These are phyloP conservation scores for Euphrasia confusa DNA, from an alignment of 257 asterid genomes.

Conservation along the genomic window DNA sequence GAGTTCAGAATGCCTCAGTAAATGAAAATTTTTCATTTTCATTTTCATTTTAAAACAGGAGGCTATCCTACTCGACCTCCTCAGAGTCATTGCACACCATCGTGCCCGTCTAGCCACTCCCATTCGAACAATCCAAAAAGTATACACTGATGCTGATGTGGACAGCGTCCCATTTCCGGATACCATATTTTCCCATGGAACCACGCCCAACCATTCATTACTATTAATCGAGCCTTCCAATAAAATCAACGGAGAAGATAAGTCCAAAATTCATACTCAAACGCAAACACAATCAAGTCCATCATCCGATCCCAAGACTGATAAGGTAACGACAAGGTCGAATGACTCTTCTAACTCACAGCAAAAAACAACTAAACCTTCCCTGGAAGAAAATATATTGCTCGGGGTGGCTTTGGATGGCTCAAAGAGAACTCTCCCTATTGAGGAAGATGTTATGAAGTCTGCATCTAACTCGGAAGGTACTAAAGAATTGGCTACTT, in stretches of 20 bases:
- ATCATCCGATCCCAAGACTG: slow-evolving; percentile 39
- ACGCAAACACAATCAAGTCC: slow-evolving; percentile 32
- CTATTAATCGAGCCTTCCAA: slow-evolving; percentile 68
- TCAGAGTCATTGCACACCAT: slow-evolving; percentile 84
- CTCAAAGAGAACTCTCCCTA: slow-evolving; percentile 80
- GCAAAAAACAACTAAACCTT: slow-evolving; percentile 40
- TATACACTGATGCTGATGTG: slow-evolving; percentile 57
- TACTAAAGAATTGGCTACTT: slow-evolving; percentile 50
- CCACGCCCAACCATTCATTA: slow-evolving; percentile 45
- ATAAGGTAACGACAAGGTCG: slow-evolving; percentile 25
- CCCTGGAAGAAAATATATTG: slow-evolving; percentile 74
- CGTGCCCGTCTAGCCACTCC: slow-evolving; percentile 98
- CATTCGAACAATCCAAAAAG: slow-evolving; percentile 85
- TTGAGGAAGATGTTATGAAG: slow-evolving; percentile 49
- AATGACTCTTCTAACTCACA: slow-evolving; percentile 34
- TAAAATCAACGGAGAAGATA: slow-evolving; percentile 65
- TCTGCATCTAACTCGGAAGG: slow-evolving; percentile 32
- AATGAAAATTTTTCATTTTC: no score
- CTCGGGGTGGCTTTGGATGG: slow-evolving; percentile 96
- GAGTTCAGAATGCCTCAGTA: background rate
- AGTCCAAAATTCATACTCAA: slow-evolving; percentile 40
- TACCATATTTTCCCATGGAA: slow-evolving; percentile 39
- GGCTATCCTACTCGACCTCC: slow-evolving; percentile 72
- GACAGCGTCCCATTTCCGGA: slow-evolving; percentile 59
- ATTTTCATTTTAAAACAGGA: slow-evolving; percentile 47